These are phyloP conservation scores for Mimosa bimucronata DNA, from an alignment of 306 rosid species.

Conservation along the genomic window DNA sequence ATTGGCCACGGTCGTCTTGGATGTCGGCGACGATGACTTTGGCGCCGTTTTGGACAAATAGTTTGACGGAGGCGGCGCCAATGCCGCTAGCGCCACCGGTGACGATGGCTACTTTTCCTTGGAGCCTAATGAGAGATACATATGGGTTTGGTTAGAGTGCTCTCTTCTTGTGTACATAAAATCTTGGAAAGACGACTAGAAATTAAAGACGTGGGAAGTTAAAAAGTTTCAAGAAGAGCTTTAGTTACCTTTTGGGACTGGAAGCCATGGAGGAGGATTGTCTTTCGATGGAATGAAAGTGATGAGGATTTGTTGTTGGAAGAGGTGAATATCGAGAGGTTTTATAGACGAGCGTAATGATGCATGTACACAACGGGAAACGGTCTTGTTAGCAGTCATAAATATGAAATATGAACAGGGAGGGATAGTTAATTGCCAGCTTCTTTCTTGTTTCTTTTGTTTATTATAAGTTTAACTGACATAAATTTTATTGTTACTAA, in stretches of 20 bases:
- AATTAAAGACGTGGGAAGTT: neutral
- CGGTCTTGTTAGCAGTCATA: too few species aligned
- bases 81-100: slow-evolving; percentile 84
- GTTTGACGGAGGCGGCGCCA: slow-evolving; percentile 64
- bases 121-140: slow-evolving; percentile 29
- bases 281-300: neutral
- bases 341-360: neutral
- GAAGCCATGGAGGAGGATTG: neutral
- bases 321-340: neutral
- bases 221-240: neutral
- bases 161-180: neutral
- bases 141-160: neutral
- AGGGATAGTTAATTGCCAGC: too few species aligned
- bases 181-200: neutral
- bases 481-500: too few species aligned
- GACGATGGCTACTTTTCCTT: slow-evolving; percentile 73
- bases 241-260: neutral
- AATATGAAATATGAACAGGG: too few species aligned
- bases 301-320: neutral
- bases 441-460: too few species aligned
- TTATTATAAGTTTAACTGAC: too few species aligned
- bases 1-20: slow-evolving; percentile 63
- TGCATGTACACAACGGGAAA: neutral
- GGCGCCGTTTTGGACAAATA: slow-evolving; percentile 65
- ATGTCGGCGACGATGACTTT: slow-evolving; percentile 68